Base-by-base conservation (phyloP, 352 stramenopile species). In the Thalassiosira delicatula region DNA sequence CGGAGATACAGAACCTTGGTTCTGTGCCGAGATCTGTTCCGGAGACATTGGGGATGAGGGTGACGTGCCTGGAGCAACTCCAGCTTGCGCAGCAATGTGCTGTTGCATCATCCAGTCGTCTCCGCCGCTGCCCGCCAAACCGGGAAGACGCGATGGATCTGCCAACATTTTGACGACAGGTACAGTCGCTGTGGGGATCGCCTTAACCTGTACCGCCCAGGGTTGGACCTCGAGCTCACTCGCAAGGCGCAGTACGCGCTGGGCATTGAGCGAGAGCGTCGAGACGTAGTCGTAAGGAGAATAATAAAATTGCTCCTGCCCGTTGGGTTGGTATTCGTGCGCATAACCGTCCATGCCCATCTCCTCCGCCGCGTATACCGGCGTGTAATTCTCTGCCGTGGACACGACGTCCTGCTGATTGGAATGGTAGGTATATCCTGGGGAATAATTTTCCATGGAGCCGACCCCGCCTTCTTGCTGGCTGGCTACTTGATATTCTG, bases 81-180 rank as follows among this genome's bases (percentile, higher is more conserved):
- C 51, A 60, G 49, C 70, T 80, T 81, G 63, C 7, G 49, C 53
- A 51, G 68, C 29, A 32, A 79, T 76, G 51, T 84, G 75, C 32
- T 87, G 80, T 40, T 81, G 69, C 37, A 79, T 71, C 66, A 84
- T 84, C 79, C 73, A 83, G 60, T 51, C 67, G 19, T 42, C 51
- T 27, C 21, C 21, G 23, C 4, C 4, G 46, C 5, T 62, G 49
- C 68, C 60, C 12, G 46, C 65, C 42, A 66, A 70, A 35, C 84
- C 79, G 61, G 78, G 81, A 37, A 93, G 76, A 63, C 77, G 84
- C 27, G 85, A 87, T 3, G 90, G 88, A 81, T 94, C 90, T 11
- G 87, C 81, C n/a, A 95, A 79, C 59, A 95, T 89, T 81, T 96
- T 96, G n/a, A 96, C 91, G 14, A 96, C 92, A 30, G 93, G 93